Evolutionary conservation across 495 filamentous ascomycete genomes (phyloP).

Genomic region (Symbiotaphrina buchneri): DNA sequence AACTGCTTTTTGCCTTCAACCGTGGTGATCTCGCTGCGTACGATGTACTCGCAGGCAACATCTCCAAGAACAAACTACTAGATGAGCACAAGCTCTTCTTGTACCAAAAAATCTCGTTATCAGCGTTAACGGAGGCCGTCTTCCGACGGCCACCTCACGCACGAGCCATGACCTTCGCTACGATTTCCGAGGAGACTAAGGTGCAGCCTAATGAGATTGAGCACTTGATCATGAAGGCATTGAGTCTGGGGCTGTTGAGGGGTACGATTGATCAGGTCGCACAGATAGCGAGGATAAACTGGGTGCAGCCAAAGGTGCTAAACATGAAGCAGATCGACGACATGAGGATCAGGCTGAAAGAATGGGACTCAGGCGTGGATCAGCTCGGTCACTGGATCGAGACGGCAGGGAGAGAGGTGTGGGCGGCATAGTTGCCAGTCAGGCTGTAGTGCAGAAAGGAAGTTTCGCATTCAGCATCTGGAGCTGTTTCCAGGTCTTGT

Average conservation of each 20-base stretch:
- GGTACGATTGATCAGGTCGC: slow-evolving; percentile 95
- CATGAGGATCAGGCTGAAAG: slow-evolving; percentile 68
- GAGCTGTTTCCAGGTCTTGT: too few species aligned
- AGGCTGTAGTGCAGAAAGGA: too few species aligned
- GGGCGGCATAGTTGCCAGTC: slow-evolving; percentile 41
- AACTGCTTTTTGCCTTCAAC: slow-evolving; percentile 94
- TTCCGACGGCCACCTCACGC: slow-evolving; percentile 92
- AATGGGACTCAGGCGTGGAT: slow-evolving; percentile 93
- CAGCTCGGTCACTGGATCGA: slow-evolving; percentile 92
- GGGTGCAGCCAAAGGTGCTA: slow-evolving; percentile 96
- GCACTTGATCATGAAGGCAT: slow-evolving; percentile 94
- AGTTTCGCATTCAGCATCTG: too few species aligned
- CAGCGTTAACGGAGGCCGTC: slow-evolving; percentile 86
- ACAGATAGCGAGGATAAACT: slow-evolving; percentile 81
- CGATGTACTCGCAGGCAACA: slow-evolving; percentile 55
- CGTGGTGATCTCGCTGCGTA: slow-evolving; percentile 78
- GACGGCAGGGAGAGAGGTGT: slow-evolving; percentile 66
- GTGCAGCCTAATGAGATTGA: slow-evolving; percentile 81
- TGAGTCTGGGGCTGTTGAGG: slow-evolving; percentile 72
- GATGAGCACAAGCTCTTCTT: slow-evolving; percentile 59
- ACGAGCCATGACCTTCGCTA: slow-evolving; percentile 73
- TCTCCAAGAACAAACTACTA: slow-evolving; percentile 57
- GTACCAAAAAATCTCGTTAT: slow-evolving; percentile 91
- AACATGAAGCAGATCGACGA: slow-evolving; percentile 91
- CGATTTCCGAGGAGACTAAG: slow-evolving; percentile 80